A percentile compares a stretch with the other conserved stretches of the same genome.
These are phyloP conservation scores for Corinectria fuckeliana DNA, from an alignment of 2,329 filamentous ascomycete genomes.

Conservation along the genomic window DNA sequence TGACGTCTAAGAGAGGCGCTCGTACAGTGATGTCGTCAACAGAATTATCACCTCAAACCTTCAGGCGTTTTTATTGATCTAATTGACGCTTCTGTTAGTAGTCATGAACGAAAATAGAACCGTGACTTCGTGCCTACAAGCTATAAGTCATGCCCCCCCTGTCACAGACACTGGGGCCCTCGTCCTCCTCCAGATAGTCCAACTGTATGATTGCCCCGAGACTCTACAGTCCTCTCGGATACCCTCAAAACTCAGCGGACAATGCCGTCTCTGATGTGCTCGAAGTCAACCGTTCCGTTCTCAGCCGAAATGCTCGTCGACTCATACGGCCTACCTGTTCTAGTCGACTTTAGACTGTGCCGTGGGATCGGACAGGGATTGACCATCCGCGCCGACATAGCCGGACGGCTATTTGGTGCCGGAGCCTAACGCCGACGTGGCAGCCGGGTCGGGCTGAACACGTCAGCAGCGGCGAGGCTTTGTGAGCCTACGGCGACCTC, in stretches of 20 bases:
- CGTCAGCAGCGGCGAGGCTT: no score
- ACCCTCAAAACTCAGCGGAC: background rate
- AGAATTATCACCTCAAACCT: background rate
- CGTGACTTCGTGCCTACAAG: background rate
- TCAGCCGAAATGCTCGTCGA: no score
- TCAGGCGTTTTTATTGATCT: background rate
- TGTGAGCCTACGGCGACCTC: no score
- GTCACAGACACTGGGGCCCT: background rate
- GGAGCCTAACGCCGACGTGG: no score
- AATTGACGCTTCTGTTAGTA: background rate
- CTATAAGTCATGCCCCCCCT: background rate
- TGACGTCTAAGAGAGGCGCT: background rate
- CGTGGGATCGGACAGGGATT: no score
- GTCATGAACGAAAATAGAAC: background rate
- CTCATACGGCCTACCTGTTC: no score
- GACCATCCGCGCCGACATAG: no score
- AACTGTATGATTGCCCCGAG: background rate
- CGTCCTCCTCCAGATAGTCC: background rate
- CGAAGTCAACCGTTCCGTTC: constrained; percentile 50
- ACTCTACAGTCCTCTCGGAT: background rate
- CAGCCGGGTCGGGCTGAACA: no score
- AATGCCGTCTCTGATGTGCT: constrained; percentile 38
- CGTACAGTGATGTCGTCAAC: background rate
- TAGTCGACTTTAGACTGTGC: no score
- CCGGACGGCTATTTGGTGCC: no score